Base-by-base conservation (phyloP, 2,329 filamentous ascomycete genomes). In the Bertia moriformis region DNA sequence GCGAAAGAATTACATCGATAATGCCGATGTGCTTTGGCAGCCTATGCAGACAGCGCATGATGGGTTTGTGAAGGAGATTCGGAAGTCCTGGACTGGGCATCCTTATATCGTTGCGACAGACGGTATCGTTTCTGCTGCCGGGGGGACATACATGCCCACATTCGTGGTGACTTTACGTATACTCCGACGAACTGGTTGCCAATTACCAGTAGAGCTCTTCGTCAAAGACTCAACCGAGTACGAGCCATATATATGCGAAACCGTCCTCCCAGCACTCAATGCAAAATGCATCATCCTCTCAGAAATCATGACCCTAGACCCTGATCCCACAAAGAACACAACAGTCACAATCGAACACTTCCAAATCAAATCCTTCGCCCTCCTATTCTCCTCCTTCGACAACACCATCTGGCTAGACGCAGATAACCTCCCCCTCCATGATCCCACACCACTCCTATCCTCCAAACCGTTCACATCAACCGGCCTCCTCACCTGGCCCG, bases 331-430 rank as follows among this genome's bases (percentile, higher is more conserved):
- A n/a, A n/a, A n/a, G n/a, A n/a, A n/a, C n/a, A n/a, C n/a, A n/a
- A n/a, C n/a, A n/a, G n/a, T n/a, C n/a, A n/a, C n/a, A n/a, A 44
- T n/a, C n/a, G n/a, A n/a, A n/a, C n/a, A n/a, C n/a, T n/a, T n/a
- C n/a, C n/a, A 57, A n/a, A n/a, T 64, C 46, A 69, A 69, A 45
- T 51, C 56, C 2, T 59, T 69, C 24, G 59, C 64, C 1, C 60
- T 69, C 47, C 50, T 69, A 3, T 65, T 67, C 45, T 66, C 62
- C 4, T 62, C 61, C 1, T 70, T 69, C 40, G 48, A 48, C 18
- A 46, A 51, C 37, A 47, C 42, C 7, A 30, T 43, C 4, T 29
- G 42, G 29, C 42, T 45, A 14, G 43, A 45, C 33, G 42, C 40
- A 32, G 43, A 45, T 29, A 42, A 40, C 33, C 38, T 42, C 15